A percentile compares a stretch with the other conserved stretches of the same genome.
Evolutionary conservation across 306 rosid species (phyloP).

Genomic region (Trifolium repens): DNA sequence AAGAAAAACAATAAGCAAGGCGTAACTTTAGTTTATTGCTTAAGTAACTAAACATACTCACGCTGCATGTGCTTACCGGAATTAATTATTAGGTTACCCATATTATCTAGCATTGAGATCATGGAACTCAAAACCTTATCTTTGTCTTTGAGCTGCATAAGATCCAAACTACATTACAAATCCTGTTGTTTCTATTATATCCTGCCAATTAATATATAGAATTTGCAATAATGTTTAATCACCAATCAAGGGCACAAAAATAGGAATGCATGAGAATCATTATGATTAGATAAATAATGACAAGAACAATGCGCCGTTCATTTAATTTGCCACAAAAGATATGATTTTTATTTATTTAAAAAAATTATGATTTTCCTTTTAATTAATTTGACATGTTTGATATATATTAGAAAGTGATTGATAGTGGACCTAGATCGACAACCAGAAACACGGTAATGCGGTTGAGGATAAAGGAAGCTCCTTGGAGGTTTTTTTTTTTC

Average conservation of each 20-base stretch:
- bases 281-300: constrained; percentile 31
- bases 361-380: constrained; percentile 23
- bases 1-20: constrained; percentile 4
- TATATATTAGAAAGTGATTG: no score
- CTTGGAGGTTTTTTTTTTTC: no score
- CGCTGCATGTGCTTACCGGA: constrained; percentile 45
- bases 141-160: constrained; percentile 51
- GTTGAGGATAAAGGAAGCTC: no score
- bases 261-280: constrained; percentile 38
- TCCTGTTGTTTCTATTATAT: constrained; percentile 10
- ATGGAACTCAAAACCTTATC: constrained; percentile 44
- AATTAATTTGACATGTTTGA: background rate
- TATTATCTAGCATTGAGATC: constrained; percentile 42
- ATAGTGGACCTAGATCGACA: no score
- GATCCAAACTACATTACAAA: constrained; percentile 52
- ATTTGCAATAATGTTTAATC: constrained; percentile 5
- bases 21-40: constrained; percentile 33
- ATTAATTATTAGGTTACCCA: constrained; percentile 45
- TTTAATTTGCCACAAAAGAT: background rate
- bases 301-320: constrained; percentile 22
- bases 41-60: constrained; percentile 27
- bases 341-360: no score
- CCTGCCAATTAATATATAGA: constrained; percentile 17
- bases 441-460: no score
- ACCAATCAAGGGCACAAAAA: constrained; percentile 18